phyloP scores from a whole-genome alignment of 768 basidiomycete species.

The Lanmaoa rubissima region DNA sequence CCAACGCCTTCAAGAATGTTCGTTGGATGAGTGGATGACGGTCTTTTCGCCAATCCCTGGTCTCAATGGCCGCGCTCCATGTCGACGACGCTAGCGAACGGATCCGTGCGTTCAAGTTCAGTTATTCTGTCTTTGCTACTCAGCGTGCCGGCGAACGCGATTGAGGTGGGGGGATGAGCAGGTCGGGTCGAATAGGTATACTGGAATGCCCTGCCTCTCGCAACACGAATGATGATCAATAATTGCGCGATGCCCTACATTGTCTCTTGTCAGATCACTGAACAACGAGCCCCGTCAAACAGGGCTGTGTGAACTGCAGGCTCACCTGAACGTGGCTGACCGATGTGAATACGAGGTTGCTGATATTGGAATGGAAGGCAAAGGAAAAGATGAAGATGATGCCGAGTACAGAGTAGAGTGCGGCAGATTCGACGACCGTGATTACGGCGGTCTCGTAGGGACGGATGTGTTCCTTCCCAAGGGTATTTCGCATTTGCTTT shows the following conservation, averaged over 20 bases:
- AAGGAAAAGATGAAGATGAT: constrained; percentile 34
- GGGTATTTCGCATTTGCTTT: constrained; percentile 4
- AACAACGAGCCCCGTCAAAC: background rate
- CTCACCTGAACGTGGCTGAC: constrained; percentile 35
- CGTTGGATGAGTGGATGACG: background rate
- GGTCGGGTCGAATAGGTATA: background rate
- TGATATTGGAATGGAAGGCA: constrained; percentile 22
- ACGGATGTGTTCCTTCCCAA: constrained; percentile 16
- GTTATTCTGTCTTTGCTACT: background rate
- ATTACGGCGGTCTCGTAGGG: constrained; percentile 27
- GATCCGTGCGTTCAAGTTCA: background rate
- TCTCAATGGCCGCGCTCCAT: background rate
- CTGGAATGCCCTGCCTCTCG: constrained; percentile 26
- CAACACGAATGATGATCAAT: constrained; percentile 38
- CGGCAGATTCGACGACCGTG: constrained; percentile 39
- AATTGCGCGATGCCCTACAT: constrained; percentile 34
- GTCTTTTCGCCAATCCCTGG: background rate
- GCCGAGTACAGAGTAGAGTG: constrained; percentile 25
- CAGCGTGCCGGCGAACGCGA: constrained; percentile 5
- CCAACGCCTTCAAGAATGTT: background rate
- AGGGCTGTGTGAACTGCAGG: background rate
- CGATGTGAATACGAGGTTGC: constrained; percentile 33
- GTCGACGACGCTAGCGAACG: background rate
- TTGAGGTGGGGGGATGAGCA: background rate
- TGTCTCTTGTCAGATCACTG: background rate